A percentile compares a stretch with the other conserved stretches of the same genome.
These are phyloP conservation scores for Beauveria asiatica DNA, from an alignment of 2,329 filamentous ascomycete species.

Conservation along the genomic window DNA sequence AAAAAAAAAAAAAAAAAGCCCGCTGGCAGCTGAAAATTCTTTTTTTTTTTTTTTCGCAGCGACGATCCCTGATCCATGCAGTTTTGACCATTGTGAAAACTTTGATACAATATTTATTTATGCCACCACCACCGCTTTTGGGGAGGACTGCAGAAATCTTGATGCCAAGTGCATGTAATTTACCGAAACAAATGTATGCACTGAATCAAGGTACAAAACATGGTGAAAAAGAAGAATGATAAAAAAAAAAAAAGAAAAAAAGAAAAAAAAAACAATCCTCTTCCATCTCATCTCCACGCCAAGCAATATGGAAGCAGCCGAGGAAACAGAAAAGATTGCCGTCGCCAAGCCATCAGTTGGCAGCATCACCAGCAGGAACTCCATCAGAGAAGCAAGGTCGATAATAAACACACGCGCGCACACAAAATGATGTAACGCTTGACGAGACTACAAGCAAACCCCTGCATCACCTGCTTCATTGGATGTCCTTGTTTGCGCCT, in stretches of 20 bases:
- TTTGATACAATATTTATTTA: too few species aligned
- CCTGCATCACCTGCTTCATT: not conserved
- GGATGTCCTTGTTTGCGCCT: too few species aligned
- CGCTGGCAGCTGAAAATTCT: not conserved
- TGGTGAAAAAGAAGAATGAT: too few species aligned
- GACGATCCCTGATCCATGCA: conserved; percentile 2
- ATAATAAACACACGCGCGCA: not conserved
- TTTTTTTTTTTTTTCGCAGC: not conserved
- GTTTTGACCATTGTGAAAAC: too few species aligned
- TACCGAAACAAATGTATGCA: too few species aligned
- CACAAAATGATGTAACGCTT: not conserved
- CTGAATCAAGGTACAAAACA: too few species aligned
- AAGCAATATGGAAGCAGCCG: conserved; percentile 6
- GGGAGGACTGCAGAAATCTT: not conserved
- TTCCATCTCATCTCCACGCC: not conserved
- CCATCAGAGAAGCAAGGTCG: not conserved
- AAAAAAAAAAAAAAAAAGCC: too few species aligned
- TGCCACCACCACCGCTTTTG: not conserved
- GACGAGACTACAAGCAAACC: not conserved
- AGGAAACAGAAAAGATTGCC: not conserved
- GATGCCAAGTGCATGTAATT: not conserved
- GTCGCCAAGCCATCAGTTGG: conserved; percentile 1
- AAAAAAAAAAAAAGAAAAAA: too few species aligned
- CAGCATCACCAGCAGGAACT: not conserved
- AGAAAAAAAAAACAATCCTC: not conserved